Base-by-base conservation (phyloP, 2,329 filamentous ascomycete genomes). In the Xylariaceae sp. region DNA sequence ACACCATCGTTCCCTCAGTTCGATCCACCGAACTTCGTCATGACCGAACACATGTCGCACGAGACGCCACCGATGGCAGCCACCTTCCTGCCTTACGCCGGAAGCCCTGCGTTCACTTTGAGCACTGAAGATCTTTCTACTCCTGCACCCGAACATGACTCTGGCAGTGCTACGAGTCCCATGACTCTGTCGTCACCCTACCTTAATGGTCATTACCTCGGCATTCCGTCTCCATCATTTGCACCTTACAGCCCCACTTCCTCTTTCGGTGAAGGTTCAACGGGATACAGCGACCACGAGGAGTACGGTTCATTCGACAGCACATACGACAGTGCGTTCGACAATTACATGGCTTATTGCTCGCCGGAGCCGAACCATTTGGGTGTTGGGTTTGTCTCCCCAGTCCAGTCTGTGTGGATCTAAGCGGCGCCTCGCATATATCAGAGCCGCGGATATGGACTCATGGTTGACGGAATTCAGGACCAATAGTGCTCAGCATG, bases 1-100 rank as follows among this genome's bases (percentile, higher is more conserved):
- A 83, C 82, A 41, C 77, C 74, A 6, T 82, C 82, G 10, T 85
- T 84, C 68, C 81, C 82, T 22, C 79, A 80, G 64, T 85, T 84
- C 66, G 70, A 79, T 58, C 74, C 75, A 43, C 78, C 78, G 60
- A 79, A 78, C 66, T 83, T 82, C 63, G 75, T 74, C 57, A 69
- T 77, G 63, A 67, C 47, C 31, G 51, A 68, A 36, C 22, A 28
- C 22, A 52, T 63, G 14, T 62, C 65, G 51, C 72, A 76, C 39
- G 65, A 73, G 28, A 67, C 71, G 31, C 69, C 79, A 58, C 67
- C 74, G 40, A 60, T 72, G 1, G 66, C 71, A 10, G 65, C 71
- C 42, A 66, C 75, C 33, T 83, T 80, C 59, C 58, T 79, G 61
- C 74, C 78, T 1, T 85, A 83, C 51, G 73, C 76, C 36, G 64